Conservation (phyloP, 2,329 filamentous ascomycete species). For the Monosporascus sp. region DNA sequence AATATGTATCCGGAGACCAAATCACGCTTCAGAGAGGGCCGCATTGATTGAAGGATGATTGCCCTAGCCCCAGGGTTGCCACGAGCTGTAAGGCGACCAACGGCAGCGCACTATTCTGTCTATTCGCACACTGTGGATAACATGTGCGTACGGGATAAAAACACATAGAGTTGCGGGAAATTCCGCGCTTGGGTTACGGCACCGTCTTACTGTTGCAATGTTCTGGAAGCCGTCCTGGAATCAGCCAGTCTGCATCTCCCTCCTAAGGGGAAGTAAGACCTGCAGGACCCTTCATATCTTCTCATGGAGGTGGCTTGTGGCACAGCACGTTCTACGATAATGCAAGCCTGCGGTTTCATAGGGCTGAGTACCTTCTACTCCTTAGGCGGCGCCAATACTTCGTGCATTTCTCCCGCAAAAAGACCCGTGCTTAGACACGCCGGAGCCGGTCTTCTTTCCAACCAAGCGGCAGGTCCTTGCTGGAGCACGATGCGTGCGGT, state of each 20-base stretch:
- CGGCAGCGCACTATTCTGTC: not conserved
- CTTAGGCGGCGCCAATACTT: not conserved
- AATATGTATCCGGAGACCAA: too few species aligned
- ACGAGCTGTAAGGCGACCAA: too few species aligned
- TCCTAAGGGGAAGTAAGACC: conserved; percentile 9
- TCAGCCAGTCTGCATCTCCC: conserved; percentile 1
- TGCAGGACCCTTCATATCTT: conserved; percentile 12
- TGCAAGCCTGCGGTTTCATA: conserved; percentile 9
- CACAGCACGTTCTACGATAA: conserved; percentile 2
- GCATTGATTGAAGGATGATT: too few species aligned
- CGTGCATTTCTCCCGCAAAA: not conserved
- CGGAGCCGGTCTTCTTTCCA: too few species aligned
- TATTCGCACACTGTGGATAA: not conserved
- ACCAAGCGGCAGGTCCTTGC: too few species aligned
- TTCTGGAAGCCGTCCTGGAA: not conserved
- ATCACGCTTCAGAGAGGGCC: too few species aligned
- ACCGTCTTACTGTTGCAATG: not conserved
- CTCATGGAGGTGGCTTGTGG: conserved; percentile 18
- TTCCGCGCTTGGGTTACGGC: not conserved
- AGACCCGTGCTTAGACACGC: not conserved
- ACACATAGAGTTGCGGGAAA: not conserved
- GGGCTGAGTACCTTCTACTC: conserved; percentile 13
- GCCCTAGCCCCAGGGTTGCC: too few species aligned
- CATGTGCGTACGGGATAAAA: not conserved
- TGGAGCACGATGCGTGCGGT: too few species aligned